phyloP scores from a whole-genome alignment of 495 filamentous ascomycete species.

The Penicillium riverlandense region DNA sequence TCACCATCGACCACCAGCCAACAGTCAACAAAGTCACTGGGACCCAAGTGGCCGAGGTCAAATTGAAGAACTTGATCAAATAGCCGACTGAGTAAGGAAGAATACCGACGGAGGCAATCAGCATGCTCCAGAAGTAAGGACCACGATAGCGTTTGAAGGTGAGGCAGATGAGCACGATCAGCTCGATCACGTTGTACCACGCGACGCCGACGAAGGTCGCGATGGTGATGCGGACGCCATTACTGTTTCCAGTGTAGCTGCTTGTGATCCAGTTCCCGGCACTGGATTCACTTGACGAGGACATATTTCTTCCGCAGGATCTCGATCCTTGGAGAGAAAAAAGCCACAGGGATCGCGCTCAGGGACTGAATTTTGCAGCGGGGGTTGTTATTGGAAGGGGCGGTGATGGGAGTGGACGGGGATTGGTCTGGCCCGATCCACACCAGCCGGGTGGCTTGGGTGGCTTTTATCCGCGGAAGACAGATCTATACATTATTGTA shows the following conservation, averaged over 20 bases:
- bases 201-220: constrained; percentile 30
- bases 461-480: too few relatives aligned
- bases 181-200: constrained; percentile 33
- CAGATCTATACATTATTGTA: too few relatives aligned
- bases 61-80: constrained; percentile 30
- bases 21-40: constrained; percentile 25
- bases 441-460: too few relatives aligned
- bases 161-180: constrained; percentile 33
- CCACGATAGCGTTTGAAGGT: constrained; percentile 33
- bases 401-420: too few relatives aligned
- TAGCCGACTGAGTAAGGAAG: constrained; percentile 27
- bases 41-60: constrained; percentile 19
- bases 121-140: constrained; percentile 37
- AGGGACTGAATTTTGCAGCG: not conserved
- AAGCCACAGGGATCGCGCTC: too few relatives aligned
- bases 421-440: too few relatives aligned
- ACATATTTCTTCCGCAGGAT: constrained; percentile 4
- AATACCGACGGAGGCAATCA: constrained; percentile 26
- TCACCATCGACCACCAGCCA: constrained; percentile 36
- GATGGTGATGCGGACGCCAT: constrained; percentile 26
- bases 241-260: constrained; percentile 19
- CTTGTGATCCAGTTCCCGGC: constrained; percentile 22
- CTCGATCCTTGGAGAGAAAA: too few relatives aligned
- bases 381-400: constrained; percentile 1
- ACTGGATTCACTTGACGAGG: constrained; percentile 15